Percentiles rank a stretch among this genome's conserved stretches.
Conservation (phyloP, 805 yeast genomes). For the Phaffomyces antillensis region DNA sequence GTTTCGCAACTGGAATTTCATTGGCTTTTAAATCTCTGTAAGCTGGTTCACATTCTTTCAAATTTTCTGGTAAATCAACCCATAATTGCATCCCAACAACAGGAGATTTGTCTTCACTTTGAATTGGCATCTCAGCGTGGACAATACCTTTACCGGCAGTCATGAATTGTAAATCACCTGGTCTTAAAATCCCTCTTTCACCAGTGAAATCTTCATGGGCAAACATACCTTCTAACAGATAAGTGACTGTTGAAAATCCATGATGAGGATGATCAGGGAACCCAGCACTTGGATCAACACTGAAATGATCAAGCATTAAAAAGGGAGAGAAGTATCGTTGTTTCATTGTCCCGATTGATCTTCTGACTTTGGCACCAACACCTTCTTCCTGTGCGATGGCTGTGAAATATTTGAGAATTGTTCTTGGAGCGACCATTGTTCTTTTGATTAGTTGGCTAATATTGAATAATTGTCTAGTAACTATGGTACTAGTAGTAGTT, state of each 20-base stretch:
- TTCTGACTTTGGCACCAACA: constrained; percentile 78
- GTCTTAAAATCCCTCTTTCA: constrained; percentile 61
- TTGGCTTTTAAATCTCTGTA: constrained; percentile 67
- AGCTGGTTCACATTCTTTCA: constrained; percentile 61
- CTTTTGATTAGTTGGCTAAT: too few species aligned
- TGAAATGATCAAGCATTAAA: constrained; percentile 74
- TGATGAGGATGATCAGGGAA: constrained; percentile 83
- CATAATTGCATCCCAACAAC: constrained; percentile 74
- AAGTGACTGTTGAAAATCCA: constrained; percentile 77
- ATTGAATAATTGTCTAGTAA: too few species aligned
- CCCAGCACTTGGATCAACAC: constrained; percentile 56
- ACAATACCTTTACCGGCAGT: constrained; percentile 87
- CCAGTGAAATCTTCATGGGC: constrained; percentile 89
- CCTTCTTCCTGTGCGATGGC: constrained; percentile 79
- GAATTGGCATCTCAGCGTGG: constrained; percentile 81
- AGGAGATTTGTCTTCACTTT: constrained; percentile 39
- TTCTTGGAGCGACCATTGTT: constrained; percentile 29
- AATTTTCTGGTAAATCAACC: constrained; percentile 70
- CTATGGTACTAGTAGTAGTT: too few species aligned
- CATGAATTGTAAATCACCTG: constrained; percentile 91
- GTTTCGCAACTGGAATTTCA: constrained; percentile 66
- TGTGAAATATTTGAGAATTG: constrained; percentile 41
- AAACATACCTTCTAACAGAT: constrained; percentile 55
- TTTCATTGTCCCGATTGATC: constrained; percentile 65
- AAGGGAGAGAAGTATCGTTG: constrained; percentile 78